Evolutionary conservation across 805 yeast genomes (phyloP), one percentile per base, ranked within the genome.

Genomic region (Priceomyces castillae): DNA sequence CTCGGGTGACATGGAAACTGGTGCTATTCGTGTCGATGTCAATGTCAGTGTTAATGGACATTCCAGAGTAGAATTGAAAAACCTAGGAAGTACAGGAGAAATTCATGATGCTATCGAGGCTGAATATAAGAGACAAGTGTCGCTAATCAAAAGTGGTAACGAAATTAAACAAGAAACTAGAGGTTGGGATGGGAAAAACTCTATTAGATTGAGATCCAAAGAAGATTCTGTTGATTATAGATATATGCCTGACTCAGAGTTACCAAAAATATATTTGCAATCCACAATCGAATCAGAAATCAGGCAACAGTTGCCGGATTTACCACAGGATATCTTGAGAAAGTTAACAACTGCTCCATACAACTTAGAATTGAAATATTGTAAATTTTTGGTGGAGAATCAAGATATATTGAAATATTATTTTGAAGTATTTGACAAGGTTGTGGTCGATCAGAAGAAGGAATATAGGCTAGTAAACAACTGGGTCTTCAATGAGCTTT

Each of bases 21-120:
- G 99, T 5, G 94, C 97, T 0, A 84, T 94, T 76, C 74, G 99
- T 55, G 94, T 92, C 3, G 99, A 94, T 58, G 98, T 89, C 7
- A 94, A 94, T 52, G 76, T 94, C n/a, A 86, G 95, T 18, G 81
- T 92, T 4, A 78, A 80, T 48, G 77, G 76, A 14, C 81, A 84
- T 43, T 73, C 81, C 34, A 65, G 98, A 46, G 89, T 92, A 17
- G 99, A 94, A 56, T 76, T 94, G 54, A 94, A 94, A 61, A 94
- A 94, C 61, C 67, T 94, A 52, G 86, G 96, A 7, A 87, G 90
- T 23, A 82, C 90, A 0, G 76, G 88, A 12, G 90, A 95, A 6
- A 87, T 92, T 14, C 68, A 77, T 11, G 79, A 77, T 41, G 97
- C 99, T 0, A 76, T 90, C 20, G 73, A 76, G 47, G 78, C 67